Evolutionary conservation across 2,329 filamentous ascomycete species (phyloP), one percentile per base, ranked within the genome.

Genomic region (Zasmidium cellare): DNA sequence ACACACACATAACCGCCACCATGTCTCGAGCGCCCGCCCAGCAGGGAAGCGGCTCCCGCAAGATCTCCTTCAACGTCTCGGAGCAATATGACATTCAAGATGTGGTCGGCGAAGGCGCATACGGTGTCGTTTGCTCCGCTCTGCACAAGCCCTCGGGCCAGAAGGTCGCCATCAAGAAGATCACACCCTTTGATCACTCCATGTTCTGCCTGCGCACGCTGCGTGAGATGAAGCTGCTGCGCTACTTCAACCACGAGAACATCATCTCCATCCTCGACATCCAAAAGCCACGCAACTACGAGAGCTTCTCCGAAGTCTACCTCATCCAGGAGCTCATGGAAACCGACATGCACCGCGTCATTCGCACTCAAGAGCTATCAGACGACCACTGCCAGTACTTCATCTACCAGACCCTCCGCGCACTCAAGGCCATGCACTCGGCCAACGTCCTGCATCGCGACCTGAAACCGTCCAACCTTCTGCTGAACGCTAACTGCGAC

Each of bases 371-470:
- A 78, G 94, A 99, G 73, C 86, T 99, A 47, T 97, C 94, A 38
- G 94, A 99, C 76, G 94, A 99, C 75, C 94, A 99, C 77, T 99
- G 94, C 84, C 94, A 99, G 77, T 99, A 99, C 81, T 99, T 99
- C 80, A 99, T 99, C 78, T 99, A 99, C 82, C 94, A 99, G 80
- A 99, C 94, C 1, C 86, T 99, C 58, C 92, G 94, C 70, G 94
- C 93, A 11, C 83, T 99, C 70, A 99, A 99, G 82, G 94, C 94
- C 41, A 97, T 99, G 93, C 94, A 99, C 80, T 97, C 94, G 14
- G 94, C 94, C 64, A 97, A 99, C 71, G 94, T 99, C 49, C 86
- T 99, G 11, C 94, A 99, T 76, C 89, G 94, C 74, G 94, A 99
- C 77, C 82, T 99, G 68, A 99, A 99, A 80, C 94, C 94, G 1